Conservation (phyloP, 2,329 filamentous ascomycete species). For the Nannizziopsis barbatae region DNA sequence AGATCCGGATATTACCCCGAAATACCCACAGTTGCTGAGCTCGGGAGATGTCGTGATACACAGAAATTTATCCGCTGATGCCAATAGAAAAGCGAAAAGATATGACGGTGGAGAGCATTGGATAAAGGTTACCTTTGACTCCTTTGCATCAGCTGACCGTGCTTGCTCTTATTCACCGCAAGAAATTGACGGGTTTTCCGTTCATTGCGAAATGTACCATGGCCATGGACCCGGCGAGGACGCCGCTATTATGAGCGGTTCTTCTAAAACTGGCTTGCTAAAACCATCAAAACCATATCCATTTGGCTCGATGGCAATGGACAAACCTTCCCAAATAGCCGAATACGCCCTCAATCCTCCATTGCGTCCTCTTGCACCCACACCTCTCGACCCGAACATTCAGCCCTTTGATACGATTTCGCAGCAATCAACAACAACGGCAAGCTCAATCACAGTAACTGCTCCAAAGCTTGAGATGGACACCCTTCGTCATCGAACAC, state of each 20-base stretch:
- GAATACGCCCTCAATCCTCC: conserved; percentile 29
- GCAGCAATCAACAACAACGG: conserved; percentile 30
- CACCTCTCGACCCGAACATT: conserved; percentile 21
- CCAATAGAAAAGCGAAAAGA: conserved; percentile 66
- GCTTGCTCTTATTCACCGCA: conserved; percentile 62
- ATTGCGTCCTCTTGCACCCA: conserved; percentile 32
- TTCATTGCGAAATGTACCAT: conserved; percentile 60
- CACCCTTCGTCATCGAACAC: conserved; percentile 23
- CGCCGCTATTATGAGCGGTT: conserved; percentile 47
- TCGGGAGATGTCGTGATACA: conserved; percentile 61
- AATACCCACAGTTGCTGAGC: conserved; percentile 62
- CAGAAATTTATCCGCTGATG: conserved; percentile 56
- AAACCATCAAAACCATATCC: conserved; percentile 24
- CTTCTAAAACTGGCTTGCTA: conserved; percentile 19
- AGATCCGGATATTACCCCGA: conserved; percentile 57
- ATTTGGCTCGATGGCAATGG: conserved; percentile 28
- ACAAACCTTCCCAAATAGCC: conserved; percentile 25
- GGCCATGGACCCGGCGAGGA: conserved; percentile 55
- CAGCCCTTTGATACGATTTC: conserved; percentile 21
- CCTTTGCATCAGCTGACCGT: conserved; percentile 56
- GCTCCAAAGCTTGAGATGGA: conserved; percentile 17
- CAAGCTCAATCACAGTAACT: conserved; percentile 33
- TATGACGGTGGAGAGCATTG: conserved; percentile 80
- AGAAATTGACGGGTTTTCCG: conserved; percentile 56
- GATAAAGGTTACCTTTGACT: conserved; percentile 80